Evolutionary conservation across 179 eudicot species (phyloP), one percentile per base, ranked within the genome.

Genomic region (Heliamphora pulchella): DNA sequence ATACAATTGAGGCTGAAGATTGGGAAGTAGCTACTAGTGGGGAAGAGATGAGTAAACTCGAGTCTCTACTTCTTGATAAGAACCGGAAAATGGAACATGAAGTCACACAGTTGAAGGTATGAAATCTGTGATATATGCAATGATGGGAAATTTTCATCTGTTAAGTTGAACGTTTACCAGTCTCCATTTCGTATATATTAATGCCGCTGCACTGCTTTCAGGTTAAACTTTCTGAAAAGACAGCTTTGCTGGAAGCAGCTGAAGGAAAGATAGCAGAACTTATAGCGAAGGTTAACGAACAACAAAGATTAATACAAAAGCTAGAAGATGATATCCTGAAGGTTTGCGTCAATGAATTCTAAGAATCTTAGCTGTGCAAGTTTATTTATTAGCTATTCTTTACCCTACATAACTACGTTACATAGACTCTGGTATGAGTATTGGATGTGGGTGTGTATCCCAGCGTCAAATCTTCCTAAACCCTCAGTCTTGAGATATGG

Each of bases 21-120:
- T 96, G 99, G 99, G 99, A 96, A 84, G 94, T 88, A 79, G 99
- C 99, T 74, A 96, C 99, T 4, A 89, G 89, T 87, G 99, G 99
- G 77, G 98, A 96, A 84, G 99, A 96, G 83, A 94, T 96, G 97
- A 96, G 99, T 91, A 94, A 94, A 87, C 87, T 96, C 81, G 99
- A 96, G 87, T 89, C 97, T 62, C 84, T 96, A 83, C 90, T 96
- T 86, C 98, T 96, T 81, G 99, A 96, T 84, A 96, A 96, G 87
- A 96, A 96, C 88, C 89, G 91, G 70, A 96, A 94, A 87, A 94
- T 96, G 98, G 99, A 96, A 86, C 99, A 96, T 75, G 93, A 96
- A 82, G 84, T 94, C 79, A 96, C 99, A 58, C 99, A 92, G 78
- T 86, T 89, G 80, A 96, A 96, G 98, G 99, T 94, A 86, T 71